phyloP scores from a whole-genome alignment of 331 rosid species.

The Ulmus americana region DNA sequence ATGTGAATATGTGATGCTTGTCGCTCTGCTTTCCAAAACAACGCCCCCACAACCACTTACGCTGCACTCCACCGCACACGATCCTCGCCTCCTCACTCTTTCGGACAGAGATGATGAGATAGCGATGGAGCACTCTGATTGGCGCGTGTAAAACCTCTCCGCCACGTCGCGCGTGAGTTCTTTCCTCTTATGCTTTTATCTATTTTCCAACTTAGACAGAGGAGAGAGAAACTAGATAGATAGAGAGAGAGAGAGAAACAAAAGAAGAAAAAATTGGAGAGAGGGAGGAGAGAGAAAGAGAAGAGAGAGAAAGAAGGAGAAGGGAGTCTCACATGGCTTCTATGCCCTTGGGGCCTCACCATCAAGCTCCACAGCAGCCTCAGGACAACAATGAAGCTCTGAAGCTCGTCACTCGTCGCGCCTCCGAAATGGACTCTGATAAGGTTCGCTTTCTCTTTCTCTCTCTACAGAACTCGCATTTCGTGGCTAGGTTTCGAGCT shows the following conservation, averaged over 20 bases:
- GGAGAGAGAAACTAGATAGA: conserved; percentile 10
- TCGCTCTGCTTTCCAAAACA: conserved; percentile 29
- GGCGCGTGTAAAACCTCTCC: background rate
- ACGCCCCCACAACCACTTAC: conserved; percentile 6
- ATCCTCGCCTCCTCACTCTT: background rate
- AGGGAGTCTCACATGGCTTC: conserved; percentile 54
- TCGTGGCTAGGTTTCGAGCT: background rate
- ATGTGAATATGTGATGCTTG: conserved; percentile 25
- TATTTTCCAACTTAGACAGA: conserved; percentile 15
- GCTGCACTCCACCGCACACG: conserved; percentile 1
- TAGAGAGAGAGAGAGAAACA: conserved; percentile 5
- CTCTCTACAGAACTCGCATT: conserved; percentile 8
- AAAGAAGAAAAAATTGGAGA: background rate
- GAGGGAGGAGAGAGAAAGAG: conserved; percentile 1
- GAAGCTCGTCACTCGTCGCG: conserved; percentile 38
- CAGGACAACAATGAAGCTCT: conserved; percentile 34
- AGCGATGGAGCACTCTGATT: background rate
- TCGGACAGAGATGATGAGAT: background rate
- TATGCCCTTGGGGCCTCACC: conserved; percentile 64
- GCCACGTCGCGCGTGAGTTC: conserved; percentile 8
- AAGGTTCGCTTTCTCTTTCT: conserved; percentile 42
- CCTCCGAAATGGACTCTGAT: conserved; percentile 53
- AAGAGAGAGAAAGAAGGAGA: background rate
- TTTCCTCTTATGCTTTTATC: background rate
- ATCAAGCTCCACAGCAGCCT: conserved; percentile 40